Percentiles rank a stretch among this genome's conserved stretches.
Evolutionary conservation across 1,284 basidiomycete species (phyloP).

Genomic region (Cutaneotrichosporon cyanovorans): DNA sequence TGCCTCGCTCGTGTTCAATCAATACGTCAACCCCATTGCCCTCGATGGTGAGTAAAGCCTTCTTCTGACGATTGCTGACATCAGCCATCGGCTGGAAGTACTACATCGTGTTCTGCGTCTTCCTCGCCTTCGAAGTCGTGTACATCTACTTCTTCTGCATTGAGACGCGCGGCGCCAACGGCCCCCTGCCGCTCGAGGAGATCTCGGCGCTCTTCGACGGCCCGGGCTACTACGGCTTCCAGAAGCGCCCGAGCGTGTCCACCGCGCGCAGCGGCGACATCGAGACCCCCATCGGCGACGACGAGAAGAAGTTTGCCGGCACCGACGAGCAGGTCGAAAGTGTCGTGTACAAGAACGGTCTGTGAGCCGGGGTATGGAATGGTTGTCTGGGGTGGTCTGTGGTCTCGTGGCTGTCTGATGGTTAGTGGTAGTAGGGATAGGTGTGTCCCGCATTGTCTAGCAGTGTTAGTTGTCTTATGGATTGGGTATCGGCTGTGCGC

Average conservation of each 20-base stretch:
- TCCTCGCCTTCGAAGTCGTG: conserved; percentile 39
- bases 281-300: conserved; percentile 2
- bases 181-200: conserved; percentile 39
- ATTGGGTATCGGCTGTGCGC: no score
- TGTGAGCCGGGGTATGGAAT: background rate
- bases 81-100: conserved; percentile 31
- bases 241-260: conserved; percentile 7
- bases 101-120: conserved; percentile 34
- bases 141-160: conserved; percentile 41
- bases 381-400: background rate
- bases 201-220: conserved; percentile 29
- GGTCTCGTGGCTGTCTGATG: no score
- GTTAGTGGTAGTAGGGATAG: no score
- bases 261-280: background rate
- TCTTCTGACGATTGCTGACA: no score
- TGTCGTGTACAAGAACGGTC: background rate
- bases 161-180: conserved; percentile 31
- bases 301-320: background rate
- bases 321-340: background rate
- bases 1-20: conserved; percentile 38
- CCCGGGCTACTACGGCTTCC: conserved; percentile 12
- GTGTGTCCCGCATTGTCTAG: no score
- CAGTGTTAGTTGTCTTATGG: no score
- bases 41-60: no score
- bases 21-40: conserved; percentile 43